Evolutionary conservation across 805 yeast genomes (phyloP).

Genomic region (Zygoascus bituminiphila): DNA sequence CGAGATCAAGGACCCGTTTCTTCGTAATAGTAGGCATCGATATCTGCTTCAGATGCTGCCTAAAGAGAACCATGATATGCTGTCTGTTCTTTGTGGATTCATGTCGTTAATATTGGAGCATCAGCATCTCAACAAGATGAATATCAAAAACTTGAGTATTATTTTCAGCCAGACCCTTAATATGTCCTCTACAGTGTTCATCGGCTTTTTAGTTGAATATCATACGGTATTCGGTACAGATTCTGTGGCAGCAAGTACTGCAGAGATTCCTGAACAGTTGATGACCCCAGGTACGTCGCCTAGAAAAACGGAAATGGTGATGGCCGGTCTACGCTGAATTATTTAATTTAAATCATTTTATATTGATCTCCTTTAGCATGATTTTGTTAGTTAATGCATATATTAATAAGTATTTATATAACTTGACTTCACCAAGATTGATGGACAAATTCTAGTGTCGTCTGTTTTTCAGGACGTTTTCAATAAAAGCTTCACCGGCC

Average conservation of each 20-base stretch:
- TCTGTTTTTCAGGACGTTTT: constrained; percentile 79
- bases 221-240: constrained; percentile 41
- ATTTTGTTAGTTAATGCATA: neutral
- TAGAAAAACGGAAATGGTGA: neutral
- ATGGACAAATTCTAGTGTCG: neutral
- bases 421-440: no score
- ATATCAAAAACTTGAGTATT: constrained; percentile 64
- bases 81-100: constrained; percentile 59
- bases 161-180: constrained; percentile 78
- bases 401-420: neutral
- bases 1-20: constrained; percentile 23
- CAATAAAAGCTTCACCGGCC: constrained; percentile 97
- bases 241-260: neutral
- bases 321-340: neutral
- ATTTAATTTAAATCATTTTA: neutral
- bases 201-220: constrained; percentile 54
- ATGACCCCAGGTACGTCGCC: neutral
- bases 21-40: constrained; percentile 24
- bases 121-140: constrained; percentile 70
- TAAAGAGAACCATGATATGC: constrained; percentile 45
- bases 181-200: constrained; percentile 52
- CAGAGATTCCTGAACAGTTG: neutral
- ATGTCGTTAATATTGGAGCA: constrained; percentile 56
- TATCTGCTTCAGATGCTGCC: constrained; percentile 38
- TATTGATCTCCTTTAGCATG: no score